A percentile compares a stretch with the other conserved stretches of the same genome.
Evolutionary conservation across 805 yeast species (phyloP).

Genomic region (Blastobotrys terrestris): DNA sequence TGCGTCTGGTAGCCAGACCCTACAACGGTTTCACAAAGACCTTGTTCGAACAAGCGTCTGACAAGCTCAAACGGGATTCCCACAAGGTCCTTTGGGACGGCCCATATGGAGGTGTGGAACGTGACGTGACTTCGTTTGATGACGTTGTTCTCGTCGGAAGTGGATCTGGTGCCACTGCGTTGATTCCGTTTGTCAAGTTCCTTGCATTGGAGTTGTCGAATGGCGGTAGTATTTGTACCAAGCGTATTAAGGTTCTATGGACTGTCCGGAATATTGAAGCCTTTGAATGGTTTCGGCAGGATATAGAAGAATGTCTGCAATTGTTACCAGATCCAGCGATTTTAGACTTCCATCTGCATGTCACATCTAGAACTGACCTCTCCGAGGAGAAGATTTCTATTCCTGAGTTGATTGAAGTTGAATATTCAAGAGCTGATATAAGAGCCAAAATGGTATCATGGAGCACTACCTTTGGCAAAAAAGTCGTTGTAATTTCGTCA

Average conservation of each 20-base stretch:
- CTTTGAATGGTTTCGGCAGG: conserved; percentile 12
- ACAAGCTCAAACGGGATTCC: conserved; percentile 4
- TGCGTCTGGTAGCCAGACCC: conserved; percentile 36
- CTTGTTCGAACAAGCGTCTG: conserved; percentile 10
- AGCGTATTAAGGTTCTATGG: conserved; percentile 14
- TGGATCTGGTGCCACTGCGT: conserved; percentile 41
- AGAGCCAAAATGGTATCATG: background rate
- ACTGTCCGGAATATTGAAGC: conserved; percentile 7
- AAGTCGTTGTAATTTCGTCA: conserved; percentile 1
- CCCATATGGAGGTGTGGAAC: conserved; percentile 41
- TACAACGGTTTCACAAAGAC: conserved; percentile 14
- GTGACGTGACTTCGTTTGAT: conserved; percentile 40
- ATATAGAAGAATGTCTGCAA: conserved; percentile 6
- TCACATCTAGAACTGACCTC: background rate
- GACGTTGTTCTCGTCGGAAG: conserved; percentile 35
- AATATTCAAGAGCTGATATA: background rate
- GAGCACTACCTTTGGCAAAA: background rate
- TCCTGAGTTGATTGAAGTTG: background rate
- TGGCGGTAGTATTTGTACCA: background rate
- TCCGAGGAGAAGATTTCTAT: background rate
- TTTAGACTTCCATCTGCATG: background rate
- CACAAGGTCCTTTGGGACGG: conserved; percentile 38
- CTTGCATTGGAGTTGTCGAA: background rate
- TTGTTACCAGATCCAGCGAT: background rate
- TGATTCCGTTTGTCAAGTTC: conserved; percentile 10